phyloP scores from a whole-genome alignment of 176 grass and related monocot species.

The Pontederia paniculata region DNA sequence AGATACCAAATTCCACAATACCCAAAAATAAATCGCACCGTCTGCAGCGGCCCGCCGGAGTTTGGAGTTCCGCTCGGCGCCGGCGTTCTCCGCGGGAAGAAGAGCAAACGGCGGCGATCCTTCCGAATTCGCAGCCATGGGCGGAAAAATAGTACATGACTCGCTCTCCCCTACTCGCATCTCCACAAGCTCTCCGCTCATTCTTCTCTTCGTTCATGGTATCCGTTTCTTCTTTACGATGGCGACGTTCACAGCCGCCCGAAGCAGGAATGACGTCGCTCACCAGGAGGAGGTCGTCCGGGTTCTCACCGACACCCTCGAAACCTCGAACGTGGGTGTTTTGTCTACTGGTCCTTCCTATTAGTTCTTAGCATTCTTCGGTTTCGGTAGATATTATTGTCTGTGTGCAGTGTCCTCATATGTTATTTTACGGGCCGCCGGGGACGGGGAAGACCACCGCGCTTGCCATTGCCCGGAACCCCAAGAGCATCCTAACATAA shows the following conservation, averaged over 20 bases:
- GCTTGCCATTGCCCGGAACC: conserved; percentile 54
- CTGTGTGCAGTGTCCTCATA: conserved; percentile 61
- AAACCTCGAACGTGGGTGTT: conserved; percentile 60
- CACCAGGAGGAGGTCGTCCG: conserved; percentile 97
- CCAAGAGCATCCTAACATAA: not conserved
- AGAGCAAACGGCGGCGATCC: conserved; percentile 43
- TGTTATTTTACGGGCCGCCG: conserved; percentile 94
- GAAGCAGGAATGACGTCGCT: conserved; percentile 87
- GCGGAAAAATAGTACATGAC: conserved; percentile 90
- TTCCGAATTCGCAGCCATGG: conserved; percentile 83
- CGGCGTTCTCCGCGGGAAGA: too few species aligned
- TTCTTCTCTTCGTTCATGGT: not conserved
- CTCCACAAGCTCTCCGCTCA: too few species aligned
- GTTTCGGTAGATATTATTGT: conserved; percentile 13
- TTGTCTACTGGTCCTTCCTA: not conserved
- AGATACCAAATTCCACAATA: too few species aligned
- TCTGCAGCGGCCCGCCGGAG: too few species aligned
- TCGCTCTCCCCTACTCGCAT: not conserved
- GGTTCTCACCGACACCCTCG: conserved; percentile 86
- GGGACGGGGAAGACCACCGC: conserved; percentile 89
- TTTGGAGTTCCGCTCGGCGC: too few species aligned
- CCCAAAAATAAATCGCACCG: too few species aligned
- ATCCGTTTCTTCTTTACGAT: not conserved
- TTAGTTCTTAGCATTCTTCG: not conserved
- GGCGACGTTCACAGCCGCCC: conserved; percentile 47